Percentiles rank a stretch among this genome's conserved stretches.
Evolutionary conservation across 2,329 filamentous ascomycete species (phyloP).

Genomic region (Cytospora paraplurivora): DNA sequence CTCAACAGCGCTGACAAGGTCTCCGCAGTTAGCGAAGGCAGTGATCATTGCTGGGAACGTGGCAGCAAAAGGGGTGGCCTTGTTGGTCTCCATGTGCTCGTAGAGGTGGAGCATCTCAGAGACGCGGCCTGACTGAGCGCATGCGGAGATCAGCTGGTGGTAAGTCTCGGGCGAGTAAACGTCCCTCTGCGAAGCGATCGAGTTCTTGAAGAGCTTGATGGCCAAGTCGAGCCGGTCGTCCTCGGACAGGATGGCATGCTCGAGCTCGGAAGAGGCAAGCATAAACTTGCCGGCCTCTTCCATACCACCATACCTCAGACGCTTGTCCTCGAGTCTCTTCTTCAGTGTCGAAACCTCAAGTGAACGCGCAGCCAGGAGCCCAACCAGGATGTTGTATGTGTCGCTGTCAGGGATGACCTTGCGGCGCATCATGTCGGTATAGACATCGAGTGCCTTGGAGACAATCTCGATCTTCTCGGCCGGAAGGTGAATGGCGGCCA

Average conservation of each 20-base stretch:
- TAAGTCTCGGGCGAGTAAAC: conserved; percentile 83
- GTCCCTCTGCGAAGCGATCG: conserved; percentile 62
- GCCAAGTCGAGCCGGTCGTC: conserved; percentile 86
- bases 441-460: conserved; percentile 90
- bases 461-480: conserved; percentile 79
- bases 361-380: conserved; percentile 77
- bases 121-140: conserved; percentile 77
- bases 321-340: conserved; percentile 75
- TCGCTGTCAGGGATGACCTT: conserved; percentile 78
- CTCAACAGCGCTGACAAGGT: conserved; percentile 85
- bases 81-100: conserved; percentile 83
- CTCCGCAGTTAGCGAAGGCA: conserved; percentile 81
- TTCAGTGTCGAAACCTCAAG: conserved; percentile 76
- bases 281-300: conserved; percentile 84
- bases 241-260: conserved; percentile 82
- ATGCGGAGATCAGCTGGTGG: conserved; percentile 81
- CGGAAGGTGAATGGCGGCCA: conserved; percentile 82
- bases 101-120: conserved; percentile 90
- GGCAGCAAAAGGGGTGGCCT: conserved; percentile 72
- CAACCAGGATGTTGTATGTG: conserved; percentile 87
- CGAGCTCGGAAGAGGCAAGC: conserved; percentile 83
- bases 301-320: conserved; percentile 81
- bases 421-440: conserved; percentile 91
- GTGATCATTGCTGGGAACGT: conserved; percentile 94
- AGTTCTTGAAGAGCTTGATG: conserved; percentile 80